A percentile compares a stretch with the other conserved stretches of the same genome.
Conservation (phyloP, 2,329 filamentous ascomycete genomes). For the Lecanicillium sp. region DNA sequence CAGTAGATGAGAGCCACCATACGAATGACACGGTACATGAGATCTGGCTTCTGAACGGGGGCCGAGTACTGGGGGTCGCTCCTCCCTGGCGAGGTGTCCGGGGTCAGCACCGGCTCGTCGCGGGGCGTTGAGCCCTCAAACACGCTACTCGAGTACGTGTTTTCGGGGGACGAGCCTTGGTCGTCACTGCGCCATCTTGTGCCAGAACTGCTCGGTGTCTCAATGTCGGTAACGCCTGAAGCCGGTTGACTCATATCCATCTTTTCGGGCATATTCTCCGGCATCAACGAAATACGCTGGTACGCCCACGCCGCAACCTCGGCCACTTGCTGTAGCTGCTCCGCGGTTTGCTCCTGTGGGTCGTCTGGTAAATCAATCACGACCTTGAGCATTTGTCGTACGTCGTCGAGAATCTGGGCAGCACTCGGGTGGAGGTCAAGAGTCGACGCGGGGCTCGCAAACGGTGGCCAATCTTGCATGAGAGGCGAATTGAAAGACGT, state of each 20-base stretch:
- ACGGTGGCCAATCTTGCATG: conserved; percentile 32
- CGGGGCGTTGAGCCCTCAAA: conserved; percentile 7
- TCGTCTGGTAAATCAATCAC: conserved; percentile 30
- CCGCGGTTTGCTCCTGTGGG: conserved; percentile 22
- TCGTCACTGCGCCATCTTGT: conserved; percentile 10
- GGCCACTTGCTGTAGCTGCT: conserved; percentile 30
- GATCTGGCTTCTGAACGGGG: conserved; percentile 23
- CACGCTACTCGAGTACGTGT: conserved; percentile 6
- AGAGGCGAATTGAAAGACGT: conserved; percentile 41
- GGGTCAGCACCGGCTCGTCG: conserved; percentile 1
- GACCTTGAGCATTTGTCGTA: conserved; percentile 37
- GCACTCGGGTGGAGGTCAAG: conserved; percentile 38
- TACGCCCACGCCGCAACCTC: conserved; percentile 32
- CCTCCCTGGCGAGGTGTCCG: conserved; percentile 4
- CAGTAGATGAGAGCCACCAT: conserved; percentile 40
- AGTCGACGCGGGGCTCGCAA: conserved; percentile 30
- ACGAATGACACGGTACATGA: conserved; percentile 39
- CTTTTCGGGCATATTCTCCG: conserved; percentile 16
- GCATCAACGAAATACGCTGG: conserved; percentile 27
- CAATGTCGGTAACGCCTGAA: conserved; percentile 5
- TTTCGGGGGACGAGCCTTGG: conserved; percentile 2
- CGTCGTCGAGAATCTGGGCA: conserved; percentile 43
- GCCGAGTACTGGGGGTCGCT: conserved; percentile 12
- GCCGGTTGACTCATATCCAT: background rate
- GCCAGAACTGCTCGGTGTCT: background rate